phyloP scores from a whole-genome alignment of 2,329 filamentous ascomycete genomes.

The Pyricularia grisea region DNA sequence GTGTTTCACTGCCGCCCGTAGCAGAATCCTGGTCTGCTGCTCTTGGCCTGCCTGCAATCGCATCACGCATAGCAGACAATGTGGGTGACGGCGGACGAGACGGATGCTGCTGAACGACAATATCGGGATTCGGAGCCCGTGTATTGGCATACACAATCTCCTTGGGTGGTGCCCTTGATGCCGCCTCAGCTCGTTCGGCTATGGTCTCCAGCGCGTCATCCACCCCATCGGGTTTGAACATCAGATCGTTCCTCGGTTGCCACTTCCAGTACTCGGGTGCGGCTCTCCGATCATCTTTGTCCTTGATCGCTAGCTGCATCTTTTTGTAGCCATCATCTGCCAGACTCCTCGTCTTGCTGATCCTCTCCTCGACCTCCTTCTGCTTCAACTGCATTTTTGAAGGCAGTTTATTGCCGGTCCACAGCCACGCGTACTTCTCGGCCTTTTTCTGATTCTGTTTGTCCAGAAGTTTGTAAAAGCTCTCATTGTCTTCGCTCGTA shows the following conservation, averaged over 20 bases:
- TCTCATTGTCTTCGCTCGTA: constrained; percentile 96
- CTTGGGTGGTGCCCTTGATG: constrained; percentile 68
- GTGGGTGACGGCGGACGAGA: constrained; percentile 66
- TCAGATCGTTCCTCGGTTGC: constrained; percentile 70
- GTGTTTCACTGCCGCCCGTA: constrained; percentile 58
- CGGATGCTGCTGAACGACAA: constrained; percentile 17
- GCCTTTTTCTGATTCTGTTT: constrained; percentile 78
- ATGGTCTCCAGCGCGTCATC: constrained; percentile 52
- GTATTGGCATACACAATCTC: constrained; percentile 77
- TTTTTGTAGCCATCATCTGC: constrained; percentile 47
- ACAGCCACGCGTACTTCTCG: constrained; percentile 83
- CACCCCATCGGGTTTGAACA: constrained; percentile 68
- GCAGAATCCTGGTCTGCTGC: constrained; percentile 52
- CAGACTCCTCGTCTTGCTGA: constrained; percentile 35
- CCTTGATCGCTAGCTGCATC: constrained; percentile 51
- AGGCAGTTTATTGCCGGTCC: constrained; percentile 76
- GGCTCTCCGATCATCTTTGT: constrained; percentile 63
- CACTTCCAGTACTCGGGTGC: constrained; percentile 68
- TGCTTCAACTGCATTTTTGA: constrained; percentile 69
- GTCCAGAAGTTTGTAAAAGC: constrained; percentile 87
- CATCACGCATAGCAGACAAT: constrained; percentile 73
- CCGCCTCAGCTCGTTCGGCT: constrained; percentile 57
- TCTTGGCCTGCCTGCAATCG: constrained; percentile 65
- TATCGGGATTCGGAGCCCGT: constrained; percentile 49
- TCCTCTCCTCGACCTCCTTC: constrained; percentile 48